Conservation (phyloP, 192 early-diverging fungal species). For the Coemansia sp. region DNA sequence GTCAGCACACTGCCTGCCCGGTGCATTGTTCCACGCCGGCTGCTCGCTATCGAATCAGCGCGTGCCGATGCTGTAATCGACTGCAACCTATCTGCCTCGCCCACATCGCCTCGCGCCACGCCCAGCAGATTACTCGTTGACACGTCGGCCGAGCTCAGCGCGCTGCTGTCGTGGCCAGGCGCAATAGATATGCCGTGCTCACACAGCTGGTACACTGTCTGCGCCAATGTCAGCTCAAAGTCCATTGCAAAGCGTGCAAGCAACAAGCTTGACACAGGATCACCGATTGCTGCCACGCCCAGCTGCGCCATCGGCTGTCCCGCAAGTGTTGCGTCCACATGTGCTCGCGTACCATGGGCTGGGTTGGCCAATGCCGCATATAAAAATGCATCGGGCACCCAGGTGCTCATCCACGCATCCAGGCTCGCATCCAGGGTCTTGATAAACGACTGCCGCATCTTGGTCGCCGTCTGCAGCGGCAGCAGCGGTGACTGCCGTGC, state of each 20-base stretch:
- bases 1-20: conserved; percentile 8
- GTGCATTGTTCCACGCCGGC: conserved; percentile 14
- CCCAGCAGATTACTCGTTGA: conserved; percentile 24
- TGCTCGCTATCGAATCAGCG: conserved; percentile 46
- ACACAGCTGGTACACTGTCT: conserved; percentile 54
- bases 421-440: conserved; percentile 31
- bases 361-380: conserved; percentile 22
- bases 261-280: conserved; percentile 47
- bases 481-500: not conserved
- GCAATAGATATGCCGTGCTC: conserved; percentile 45
- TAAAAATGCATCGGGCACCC: conserved; percentile 44
- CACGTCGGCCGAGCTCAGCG: conserved; percentile 18
- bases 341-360: conserved; percentile 18
- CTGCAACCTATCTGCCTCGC: conserved; percentile 16
- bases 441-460: conserved; percentile 41
- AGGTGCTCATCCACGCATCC: conserved; percentile 42
- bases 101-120: not conserved
- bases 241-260: conserved; percentile 46
- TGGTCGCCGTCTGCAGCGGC: conserved; percentile 23
- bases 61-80: conserved; percentile 33
- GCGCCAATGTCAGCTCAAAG: conserved; percentile 50
- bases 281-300: conserved; percentile 29
- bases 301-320: conserved; percentile 25
- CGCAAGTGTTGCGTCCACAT: conserved; percentile 17
- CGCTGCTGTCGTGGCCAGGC: conserved; percentile 23